Evolutionary conservation across 2,329 filamentous ascomycete species (phyloP).

Genomic region (Paracoccidioides lutzii): DNA sequence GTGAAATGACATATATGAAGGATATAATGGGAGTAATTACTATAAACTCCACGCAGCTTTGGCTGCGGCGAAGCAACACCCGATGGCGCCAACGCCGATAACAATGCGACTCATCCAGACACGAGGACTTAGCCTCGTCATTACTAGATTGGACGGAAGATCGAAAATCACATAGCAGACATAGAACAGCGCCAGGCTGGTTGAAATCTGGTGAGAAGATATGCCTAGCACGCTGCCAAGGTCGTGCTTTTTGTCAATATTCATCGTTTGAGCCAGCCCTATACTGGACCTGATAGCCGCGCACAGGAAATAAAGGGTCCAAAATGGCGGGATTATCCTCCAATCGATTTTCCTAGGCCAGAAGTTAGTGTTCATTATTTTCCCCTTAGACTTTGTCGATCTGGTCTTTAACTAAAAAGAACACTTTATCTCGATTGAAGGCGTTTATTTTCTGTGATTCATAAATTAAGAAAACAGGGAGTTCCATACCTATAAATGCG

Average conservation of each 20-base stretch:
- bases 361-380: neutral
- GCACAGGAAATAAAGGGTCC: constrained; percentile 82
- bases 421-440: neutral
- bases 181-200: constrained; percentile 77
- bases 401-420: neutral
- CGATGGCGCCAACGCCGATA: constrained; percentile 72
- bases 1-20: neutral
- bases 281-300: constrained; percentile 87
- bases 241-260: constrained; percentile 55
- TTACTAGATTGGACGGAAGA: constrained; percentile 74
- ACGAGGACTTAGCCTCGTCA: constrained; percentile 72
- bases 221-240: constrained; percentile 59
- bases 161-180: constrained; percentile 87
- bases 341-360: constrained; percentile 41
- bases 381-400: neutral
- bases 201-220: constrained; percentile 64
- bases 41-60: constrained; percentile 74
- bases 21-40: constrained; percentile 29
- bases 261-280: constrained; percentile 92
- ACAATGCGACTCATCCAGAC: constrained; percentile 91
- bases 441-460: neutral
- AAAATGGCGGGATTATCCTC: constrained; percentile 62
- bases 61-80: constrained; percentile 70
- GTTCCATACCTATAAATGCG: constrained; percentile 25
- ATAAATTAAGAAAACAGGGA: neutral